Conservation (phyloP, 148 eudicot genomes). For the Bassia scoparia region DNA sequence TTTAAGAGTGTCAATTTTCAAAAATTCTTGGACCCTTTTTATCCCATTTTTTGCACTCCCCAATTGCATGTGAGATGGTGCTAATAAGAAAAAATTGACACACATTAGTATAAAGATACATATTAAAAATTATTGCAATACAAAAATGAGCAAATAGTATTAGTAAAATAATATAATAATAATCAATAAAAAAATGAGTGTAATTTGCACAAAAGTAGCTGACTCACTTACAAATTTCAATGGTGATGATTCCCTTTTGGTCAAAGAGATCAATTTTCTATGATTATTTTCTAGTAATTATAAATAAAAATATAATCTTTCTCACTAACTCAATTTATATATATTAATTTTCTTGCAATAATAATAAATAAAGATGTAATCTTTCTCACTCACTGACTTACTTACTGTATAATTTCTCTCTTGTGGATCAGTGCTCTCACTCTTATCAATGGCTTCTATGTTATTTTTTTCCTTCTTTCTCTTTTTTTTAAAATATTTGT, state of each 20-base stretch:
- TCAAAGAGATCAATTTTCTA: constrained; percentile 15
- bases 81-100: constrained; percentile 20
- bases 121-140: background rate
- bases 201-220: constrained; percentile 28
- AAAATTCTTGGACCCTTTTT: constrained; percentile 26
- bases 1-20: constrained; percentile 29
- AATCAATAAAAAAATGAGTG: background rate
- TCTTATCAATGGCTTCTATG: constrained; percentile 11
- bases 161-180: background rate
- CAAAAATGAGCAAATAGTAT: background rate
- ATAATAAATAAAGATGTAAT: background rate
- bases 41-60: constrained; percentile 6
- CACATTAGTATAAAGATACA: too few relatives aligned
- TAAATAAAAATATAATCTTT: background rate
- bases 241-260: constrained; percentile 26
- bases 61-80: constrained; percentile 29
- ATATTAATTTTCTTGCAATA: too few relatives aligned
- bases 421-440: constrained; percentile 35
- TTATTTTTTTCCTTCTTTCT: background rate
- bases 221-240: constrained; percentile 38
- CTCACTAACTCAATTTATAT: too few relatives aligned
- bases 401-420: background rate
- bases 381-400: too few relatives aligned
- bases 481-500: too few relatives aligned
- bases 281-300: background rate